Conservation (phyloP, 345 rosid genomes). For the Nasturtium officinale region DNA sequence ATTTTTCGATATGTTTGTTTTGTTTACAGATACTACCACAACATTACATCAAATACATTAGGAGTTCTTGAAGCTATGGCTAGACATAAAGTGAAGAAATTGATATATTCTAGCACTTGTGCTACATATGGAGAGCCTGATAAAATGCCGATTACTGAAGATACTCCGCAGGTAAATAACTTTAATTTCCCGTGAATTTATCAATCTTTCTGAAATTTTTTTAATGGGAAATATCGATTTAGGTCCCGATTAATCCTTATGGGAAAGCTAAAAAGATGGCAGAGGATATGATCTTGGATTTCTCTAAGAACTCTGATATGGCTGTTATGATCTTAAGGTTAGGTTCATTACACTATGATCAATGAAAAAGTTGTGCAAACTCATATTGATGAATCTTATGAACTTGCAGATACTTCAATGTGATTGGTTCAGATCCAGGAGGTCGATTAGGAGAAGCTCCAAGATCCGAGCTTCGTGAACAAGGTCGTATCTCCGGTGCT, state of each 20-base stretch:
- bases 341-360: not conserved
- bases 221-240: not conserved
- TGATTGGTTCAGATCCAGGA: conserved; percentile 95
- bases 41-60: conserved; percentile 94
- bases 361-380: conserved; percentile 10
- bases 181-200: not conserved
- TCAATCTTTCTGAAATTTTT: too few relatives aligned
- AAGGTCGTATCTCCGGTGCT: conserved; percentile 96
- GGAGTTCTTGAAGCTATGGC: conserved; percentile 89
- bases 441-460: conserved; percentile 99
- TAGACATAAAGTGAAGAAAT: conserved; percentile 69
- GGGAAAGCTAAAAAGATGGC: conserved; percentile 99
- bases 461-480: conserved; percentile 91
- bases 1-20: conserved; percentile 27
- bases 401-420: conserved; percentile 86
- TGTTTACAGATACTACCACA: conserved; percentile 79
- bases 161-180: conserved; percentile 67
- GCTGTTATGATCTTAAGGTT: conserved; percentile 97
- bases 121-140: conserved; percentile 99
- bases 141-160: conserved; percentile 97
- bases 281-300: conserved; percentile 92
- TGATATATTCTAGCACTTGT: conserved; percentile 97
- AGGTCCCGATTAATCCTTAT: conserved; percentile 95
- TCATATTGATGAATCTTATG: conserved; percentile 16
- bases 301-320: conserved; percentile 84